Percentiles rank a stretch among this genome's conserved stretches.
phyloP scores from a whole-genome alignment of 2,329 filamentous ascomycete species.

The Aspergillus piperis region DNA sequence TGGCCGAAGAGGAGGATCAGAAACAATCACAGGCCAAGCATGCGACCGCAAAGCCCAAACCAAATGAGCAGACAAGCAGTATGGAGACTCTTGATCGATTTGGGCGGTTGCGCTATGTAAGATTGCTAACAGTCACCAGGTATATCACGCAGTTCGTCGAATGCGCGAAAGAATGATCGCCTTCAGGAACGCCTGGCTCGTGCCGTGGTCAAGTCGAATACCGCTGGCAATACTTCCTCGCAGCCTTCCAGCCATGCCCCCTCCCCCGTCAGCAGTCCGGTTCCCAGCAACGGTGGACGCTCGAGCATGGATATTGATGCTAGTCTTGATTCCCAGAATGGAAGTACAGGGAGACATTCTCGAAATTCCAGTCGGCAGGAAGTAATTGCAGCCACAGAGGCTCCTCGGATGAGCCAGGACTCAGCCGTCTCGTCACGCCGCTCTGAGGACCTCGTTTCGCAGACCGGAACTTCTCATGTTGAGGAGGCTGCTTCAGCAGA shows the following conservation, averaged over 20 bases:
- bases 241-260: constrained; percentile 51
- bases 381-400: constrained; percentile 15
- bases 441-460: constrained; percentile 30
- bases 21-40: constrained; percentile 26
- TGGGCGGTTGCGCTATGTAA: not conserved
- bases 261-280: constrained; percentile 55
- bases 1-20: constrained; percentile 68
- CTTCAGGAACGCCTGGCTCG: constrained; percentile 87
- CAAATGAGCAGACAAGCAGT: constrained; percentile 43
- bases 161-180: constrained; percentile 71
- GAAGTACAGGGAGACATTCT: constrained; percentile 25
- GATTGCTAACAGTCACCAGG: constrained; percentile 39
- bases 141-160: constrained; percentile 65
- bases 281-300: constrained; percentile 48
- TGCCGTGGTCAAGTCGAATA: constrained; percentile 74
- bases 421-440: constrained; percentile 23
- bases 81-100: constrained; percentile 18
- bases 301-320: constrained; percentile 40
- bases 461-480: constrained; percentile 11
- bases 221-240: constrained; percentile 49
- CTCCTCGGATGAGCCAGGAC: constrained; percentile 34
- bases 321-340: constrained; percentile 23
- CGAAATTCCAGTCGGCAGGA: constrained; percentile 14
- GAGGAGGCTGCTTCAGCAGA: not conserved
- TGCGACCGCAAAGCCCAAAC: constrained; percentile 32